Percentiles rank a stretch among this genome's conserved stretches.
phyloP scores from a whole-genome alignment of 73 alveolate species.

The Paramecium pentaurelia region DNA sequence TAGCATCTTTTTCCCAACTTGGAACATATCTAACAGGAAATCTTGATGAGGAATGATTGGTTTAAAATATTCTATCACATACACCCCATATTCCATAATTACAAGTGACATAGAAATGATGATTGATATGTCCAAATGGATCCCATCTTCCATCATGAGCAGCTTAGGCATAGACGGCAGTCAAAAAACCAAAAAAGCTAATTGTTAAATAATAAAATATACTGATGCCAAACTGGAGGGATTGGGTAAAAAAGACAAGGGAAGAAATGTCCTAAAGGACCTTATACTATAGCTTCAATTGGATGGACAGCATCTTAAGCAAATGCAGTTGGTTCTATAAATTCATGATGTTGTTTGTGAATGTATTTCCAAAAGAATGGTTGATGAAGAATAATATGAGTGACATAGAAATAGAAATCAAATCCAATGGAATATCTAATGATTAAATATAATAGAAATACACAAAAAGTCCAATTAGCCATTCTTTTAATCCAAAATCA shows the following conservation, averaged over 20 bases:
- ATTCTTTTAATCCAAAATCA: constrained; percentile 54
- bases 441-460: neutral
- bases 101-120: constrained; percentile 50
- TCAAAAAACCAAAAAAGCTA: constrained; percentile 54
- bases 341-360: constrained; percentile 51
- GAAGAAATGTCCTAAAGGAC: constrained; percentile 63
- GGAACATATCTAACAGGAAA: constrained; percentile 50
- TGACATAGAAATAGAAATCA: constrained; percentile 54
- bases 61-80: constrained; percentile 50
- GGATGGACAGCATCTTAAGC: constrained; percentile 66
- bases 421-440: constrained; percentile 39
- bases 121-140: constrained; percentile 57
- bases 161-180: constrained; percentile 55
- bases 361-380: constrained; percentile 59
- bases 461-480: constrained; percentile 26
- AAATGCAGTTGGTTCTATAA: constrained; percentile 64
- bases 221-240: constrained; percentile 60
- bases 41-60: constrained; percentile 47
- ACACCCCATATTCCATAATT: constrained; percentile 62
- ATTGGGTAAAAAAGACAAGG: constrained; percentile 55
- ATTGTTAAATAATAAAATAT: neutral
- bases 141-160: constrained; percentile 68
- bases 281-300: constrained; percentile 52
- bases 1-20: constrained; percentile 44
- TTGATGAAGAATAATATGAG: constrained; percentile 53